Evolutionary conservation across 768 basidiomycete species (phyloP).

Genomic region (Coprinopsis sp.): DNA sequence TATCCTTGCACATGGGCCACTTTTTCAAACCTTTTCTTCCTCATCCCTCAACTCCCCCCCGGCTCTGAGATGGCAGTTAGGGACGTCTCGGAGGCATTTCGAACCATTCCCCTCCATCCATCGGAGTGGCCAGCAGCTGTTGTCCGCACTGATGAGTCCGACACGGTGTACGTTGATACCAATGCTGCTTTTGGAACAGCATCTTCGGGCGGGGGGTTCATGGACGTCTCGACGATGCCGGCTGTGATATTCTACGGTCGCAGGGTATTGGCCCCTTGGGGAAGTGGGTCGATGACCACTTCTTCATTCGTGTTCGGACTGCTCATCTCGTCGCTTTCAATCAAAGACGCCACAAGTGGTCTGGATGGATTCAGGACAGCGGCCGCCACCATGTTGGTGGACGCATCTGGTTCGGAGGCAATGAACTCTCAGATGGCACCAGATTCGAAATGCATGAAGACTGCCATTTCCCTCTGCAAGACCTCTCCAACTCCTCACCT

Average conservation of each 20-base stretch:
- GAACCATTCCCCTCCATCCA: constrained; percentile 25
- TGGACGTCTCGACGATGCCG: constrained; percentile 23
- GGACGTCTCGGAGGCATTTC: constrained; percentile 37
- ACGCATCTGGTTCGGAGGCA: constrained; percentile 23
- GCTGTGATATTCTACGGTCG: constrained; percentile 17
- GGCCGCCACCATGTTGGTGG: constrained; percentile 5
- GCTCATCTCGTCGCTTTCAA: neutral
- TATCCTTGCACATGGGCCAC: constrained; percentile 43
- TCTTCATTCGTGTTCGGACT: constrained; percentile 16
- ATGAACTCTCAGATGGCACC: constrained; percentile 11
- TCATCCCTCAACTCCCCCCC: constrained; percentile 30
- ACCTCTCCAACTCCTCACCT: constrained; percentile 17
- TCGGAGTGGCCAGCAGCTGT: constrained; percentile 36
- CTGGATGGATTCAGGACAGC: neutral
- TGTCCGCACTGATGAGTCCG: constrained; percentile 15
- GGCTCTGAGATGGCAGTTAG: constrained; percentile 29
- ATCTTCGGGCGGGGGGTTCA: constrained; percentile 19
- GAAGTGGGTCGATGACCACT: constrained; percentile 30
- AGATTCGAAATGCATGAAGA: constrained; percentile 29
- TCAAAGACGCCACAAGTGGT: neutral
- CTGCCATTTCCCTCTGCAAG: constrained; percentile 11
- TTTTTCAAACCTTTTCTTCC: constrained; percentile 26
- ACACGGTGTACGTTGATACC: constrained; percentile 24
- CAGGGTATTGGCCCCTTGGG: constrained; percentile 22
- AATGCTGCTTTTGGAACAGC: constrained; percentile 20